Percentiles rank a stretch among this genome's conserved stretches.
These are phyloP conservation scores for Aureobasidium pullulans DNA, from an alignment of 2,329 filamentous ascomycete genomes.

Conservation along the genomic window DNA sequence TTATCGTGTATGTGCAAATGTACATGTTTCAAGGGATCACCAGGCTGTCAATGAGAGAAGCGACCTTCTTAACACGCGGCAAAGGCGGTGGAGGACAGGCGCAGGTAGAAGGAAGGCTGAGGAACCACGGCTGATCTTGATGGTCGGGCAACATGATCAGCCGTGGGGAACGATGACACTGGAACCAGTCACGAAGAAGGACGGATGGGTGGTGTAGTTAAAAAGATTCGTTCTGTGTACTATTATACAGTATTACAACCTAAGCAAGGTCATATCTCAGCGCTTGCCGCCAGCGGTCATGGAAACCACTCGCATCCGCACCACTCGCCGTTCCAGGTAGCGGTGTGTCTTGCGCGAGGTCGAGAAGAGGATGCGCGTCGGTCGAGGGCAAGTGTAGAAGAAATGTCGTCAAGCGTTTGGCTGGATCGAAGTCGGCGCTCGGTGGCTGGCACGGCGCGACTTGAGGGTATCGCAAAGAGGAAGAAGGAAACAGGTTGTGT, in stretches of 20 bases:
- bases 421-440: constrained; percentile 5
- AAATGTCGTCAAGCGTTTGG: not conserved
- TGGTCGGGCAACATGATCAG: too few species aligned
- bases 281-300: not conserved
- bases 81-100: too few species aligned
- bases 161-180: not conserved
- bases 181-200: too few species aligned
- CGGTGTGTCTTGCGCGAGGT: not conserved
- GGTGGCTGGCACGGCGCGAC: constrained; percentile 9
- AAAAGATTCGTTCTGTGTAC: not conserved
- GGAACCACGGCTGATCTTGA: too few species aligned
- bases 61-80: too few species aligned
- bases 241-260: constrained; percentile 14
- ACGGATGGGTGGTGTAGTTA: not conserved
- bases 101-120: too few species aligned
- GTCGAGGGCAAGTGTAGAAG: not conserved
- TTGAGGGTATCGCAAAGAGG: constrained; percentile 28
- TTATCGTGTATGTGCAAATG: too few species aligned
- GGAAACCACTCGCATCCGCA: not conserved
- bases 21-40: too few species aligned
- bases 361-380: not conserved
- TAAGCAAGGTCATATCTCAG: not conserved
- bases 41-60: too few species aligned
- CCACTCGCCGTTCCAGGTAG: not conserved
- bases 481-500: not conserved